phyloP scores from a whole-genome alignment of 2,329 filamentous ascomycete species.

The Epichloe sp. region DNA sequence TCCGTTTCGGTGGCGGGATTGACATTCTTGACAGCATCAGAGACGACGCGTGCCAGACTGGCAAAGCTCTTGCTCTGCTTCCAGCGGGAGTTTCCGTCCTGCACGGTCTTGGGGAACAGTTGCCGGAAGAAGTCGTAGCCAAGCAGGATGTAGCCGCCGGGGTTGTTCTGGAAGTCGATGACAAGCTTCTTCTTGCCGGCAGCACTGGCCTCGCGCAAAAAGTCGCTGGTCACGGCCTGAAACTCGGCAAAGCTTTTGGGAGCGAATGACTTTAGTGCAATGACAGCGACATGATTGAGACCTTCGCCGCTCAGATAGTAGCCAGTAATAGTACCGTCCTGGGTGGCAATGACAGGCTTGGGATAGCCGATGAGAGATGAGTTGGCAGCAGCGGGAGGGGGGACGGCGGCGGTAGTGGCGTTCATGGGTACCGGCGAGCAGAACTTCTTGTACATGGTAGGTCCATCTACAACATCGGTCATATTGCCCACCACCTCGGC shows the following conservation, averaged over 20 bases:
- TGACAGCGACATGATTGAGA: conserved; percentile 21
- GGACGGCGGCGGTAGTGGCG: background rate
- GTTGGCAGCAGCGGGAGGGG: background rate
- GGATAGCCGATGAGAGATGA: conserved; percentile 15
- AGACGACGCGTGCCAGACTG: conserved; percentile 29
- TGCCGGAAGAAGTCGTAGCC: conserved; percentile 50
- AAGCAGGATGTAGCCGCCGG: conserved; percentile 44
- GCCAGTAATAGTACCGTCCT: conserved; percentile 12
- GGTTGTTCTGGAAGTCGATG: conserved; percentile 31
- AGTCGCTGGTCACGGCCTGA: conserved; percentile 19
- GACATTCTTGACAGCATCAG: conserved; percentile 28
- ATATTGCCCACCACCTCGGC: conserved; percentile 18
- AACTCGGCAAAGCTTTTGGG: conserved; percentile 18
- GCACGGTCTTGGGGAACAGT: conserved; percentile 29
- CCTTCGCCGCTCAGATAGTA: conserved; percentile 23
- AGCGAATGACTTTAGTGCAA: conserved; percentile 13
- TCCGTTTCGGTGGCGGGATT: conserved; percentile 32
- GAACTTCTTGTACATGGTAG: conserved; percentile 21
- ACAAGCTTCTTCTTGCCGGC: conserved; percentile 46
- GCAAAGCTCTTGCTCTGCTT: conserved; percentile 27
- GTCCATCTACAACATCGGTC: conserved; percentile 18
- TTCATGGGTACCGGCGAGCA: conserved; percentile 12
- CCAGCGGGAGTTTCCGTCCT: conserved; percentile 26
- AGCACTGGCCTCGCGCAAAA: conserved; percentile 23
- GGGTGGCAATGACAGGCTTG: conserved; percentile 15